Evolutionary conservation across 2,329 filamentous ascomycete species (phyloP).

Genomic region (Ophiostoma angusticollis): DNA sequence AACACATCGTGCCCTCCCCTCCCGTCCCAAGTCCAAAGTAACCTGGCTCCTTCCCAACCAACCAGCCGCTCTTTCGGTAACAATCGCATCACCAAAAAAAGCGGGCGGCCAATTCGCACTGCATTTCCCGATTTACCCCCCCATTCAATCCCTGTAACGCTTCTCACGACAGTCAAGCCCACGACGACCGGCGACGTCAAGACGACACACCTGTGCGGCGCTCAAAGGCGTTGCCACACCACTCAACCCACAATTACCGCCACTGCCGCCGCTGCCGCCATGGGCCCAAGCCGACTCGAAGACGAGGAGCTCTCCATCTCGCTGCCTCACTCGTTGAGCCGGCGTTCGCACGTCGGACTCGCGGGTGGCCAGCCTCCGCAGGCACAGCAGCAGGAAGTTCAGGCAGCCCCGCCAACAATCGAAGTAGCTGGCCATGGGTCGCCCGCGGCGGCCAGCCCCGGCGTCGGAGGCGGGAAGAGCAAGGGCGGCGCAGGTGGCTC

Average conservation of each 20-base stretch:
- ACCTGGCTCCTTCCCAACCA: conserved; percentile 4
- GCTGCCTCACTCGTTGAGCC: conserved; percentile 51
- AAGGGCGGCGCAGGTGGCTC: conserved; percentile 1
- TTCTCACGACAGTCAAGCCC: neutral
- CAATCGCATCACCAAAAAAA: conserved; percentile 4
- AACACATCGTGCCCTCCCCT: conserved; percentile 4
- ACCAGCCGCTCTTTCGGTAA: conserved; percentile 1
- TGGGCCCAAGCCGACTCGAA: conserved; percentile 50
- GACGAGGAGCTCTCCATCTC: conserved; percentile 76
- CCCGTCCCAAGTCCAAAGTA: conserved; percentile 4
- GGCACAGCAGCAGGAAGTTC: conserved; percentile 18
- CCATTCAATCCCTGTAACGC: neutral
- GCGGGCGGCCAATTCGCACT: neutral
- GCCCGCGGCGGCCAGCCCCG: conserved; percentile 11
- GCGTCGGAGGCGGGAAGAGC: conserved; percentile 9
- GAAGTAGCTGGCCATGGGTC: conserved; percentile 22
- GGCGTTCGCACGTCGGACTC: conserved; percentile 26
- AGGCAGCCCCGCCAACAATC: conserved; percentile 22
- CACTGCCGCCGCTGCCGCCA: conserved; percentile 16
- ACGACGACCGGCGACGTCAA: neutral
- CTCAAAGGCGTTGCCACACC: neutral
- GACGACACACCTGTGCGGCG: neutral
- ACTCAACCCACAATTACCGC: neutral
- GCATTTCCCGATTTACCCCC: neutral
- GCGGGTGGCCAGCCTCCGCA: conserved; percentile 6